These are phyloP conservation scores for Herpetomonas tarakana DNA, from an alignment of 208 protist species.

Conservation along the genomic window DNA sequence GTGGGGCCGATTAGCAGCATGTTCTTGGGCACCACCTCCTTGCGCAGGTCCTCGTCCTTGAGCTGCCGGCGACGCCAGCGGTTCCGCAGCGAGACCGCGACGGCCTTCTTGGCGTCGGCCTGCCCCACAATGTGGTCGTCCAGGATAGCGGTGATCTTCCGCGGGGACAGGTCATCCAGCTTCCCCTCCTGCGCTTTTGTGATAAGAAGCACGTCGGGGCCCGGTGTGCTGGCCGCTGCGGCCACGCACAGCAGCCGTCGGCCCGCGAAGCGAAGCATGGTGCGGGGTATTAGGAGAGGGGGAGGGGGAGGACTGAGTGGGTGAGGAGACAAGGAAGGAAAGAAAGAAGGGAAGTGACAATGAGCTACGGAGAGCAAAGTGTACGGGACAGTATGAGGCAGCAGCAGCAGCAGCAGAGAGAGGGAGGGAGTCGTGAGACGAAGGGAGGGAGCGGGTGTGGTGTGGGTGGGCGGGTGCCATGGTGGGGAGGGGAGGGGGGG, in stretches of 20 bases:
- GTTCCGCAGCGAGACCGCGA: constrained; percentile 97
- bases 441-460: no score
- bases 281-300: background rate
- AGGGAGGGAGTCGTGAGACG: no score
- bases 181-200: constrained; percentile 50
- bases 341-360: no score
- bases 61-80: constrained; percentile 90
- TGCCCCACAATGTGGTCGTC: constrained; percentile 97
- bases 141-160: constrained; percentile 90
- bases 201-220: constrained; percentile 54
- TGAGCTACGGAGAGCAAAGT: no score
- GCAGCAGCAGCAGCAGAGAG: no score
- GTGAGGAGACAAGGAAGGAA: no score
- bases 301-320: background rate
- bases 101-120: constrained; percentile 93
- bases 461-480: no score
- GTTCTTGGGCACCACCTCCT: constrained; percentile 93
- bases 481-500: no score
- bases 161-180: constrained; percentile 84
- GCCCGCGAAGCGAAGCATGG: constrained; percentile 58
- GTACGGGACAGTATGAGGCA: no score
- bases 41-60: constrained; percentile 56
- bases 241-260: constrained; percentile 37
- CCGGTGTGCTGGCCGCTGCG: constrained; percentile 40
- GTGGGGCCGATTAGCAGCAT: constrained; percentile 93